These are phyloP conservation scores for Lactarius trivialis DNA, from an alignment of 768 basidiomycete species.

Conservation along the genomic window DNA sequence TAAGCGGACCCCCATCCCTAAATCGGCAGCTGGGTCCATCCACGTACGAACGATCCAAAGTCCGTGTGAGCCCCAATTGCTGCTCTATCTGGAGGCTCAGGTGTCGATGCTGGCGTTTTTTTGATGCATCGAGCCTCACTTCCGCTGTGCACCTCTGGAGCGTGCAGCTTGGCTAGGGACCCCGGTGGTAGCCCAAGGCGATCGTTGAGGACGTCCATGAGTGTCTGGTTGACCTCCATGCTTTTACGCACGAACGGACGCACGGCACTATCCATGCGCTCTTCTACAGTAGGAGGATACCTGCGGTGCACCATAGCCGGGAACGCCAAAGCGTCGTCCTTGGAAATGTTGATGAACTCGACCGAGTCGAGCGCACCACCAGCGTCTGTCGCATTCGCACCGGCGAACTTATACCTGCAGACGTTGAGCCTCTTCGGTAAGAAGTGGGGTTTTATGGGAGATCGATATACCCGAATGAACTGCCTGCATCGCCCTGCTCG, in stretches of 20 bases:
- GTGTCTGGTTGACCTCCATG: slow-evolving; percentile 28
- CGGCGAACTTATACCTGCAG: slow-evolving; percentile 20
- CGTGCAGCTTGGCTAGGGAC: slow-evolving; percentile 28
- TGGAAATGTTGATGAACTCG: slow-evolving; percentile 22
- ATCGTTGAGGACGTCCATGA: slow-evolving; percentile 30
- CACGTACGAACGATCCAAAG: slow-evolving; percentile 29
- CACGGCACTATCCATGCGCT: slow-evolving; percentile 28
- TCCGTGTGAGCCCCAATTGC: slow-evolving; percentile 35
- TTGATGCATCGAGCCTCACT: slow-evolving; percentile 32
- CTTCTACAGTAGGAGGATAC: slow-evolving; percentile 31
- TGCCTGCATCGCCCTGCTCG: slow-evolving; percentile 36
- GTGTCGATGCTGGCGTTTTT: slow-evolving; percentile 21
- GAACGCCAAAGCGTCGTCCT: slow-evolving; percentile 32
- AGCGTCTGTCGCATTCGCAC: slow-evolving; percentile 26
- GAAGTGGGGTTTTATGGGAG: too few relatives aligned
- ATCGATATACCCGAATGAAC: neutral
- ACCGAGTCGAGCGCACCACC: slow-evolving; percentile 24
- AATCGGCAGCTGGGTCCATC: neutral
- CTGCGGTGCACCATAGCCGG: slow-evolving; percentile 29
- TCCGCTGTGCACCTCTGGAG: slow-evolving; percentile 27
- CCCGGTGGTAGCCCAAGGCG: slow-evolving; percentile 32
- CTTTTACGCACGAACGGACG: slow-evolving; percentile 29
- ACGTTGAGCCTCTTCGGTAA: too few relatives aligned
- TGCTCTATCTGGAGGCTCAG: slow-evolving; percentile 28
- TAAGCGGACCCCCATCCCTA: neutral